phyloP scores from a whole-genome alignment of 2,329 filamentous ascomycete genomes.

The Epichloe scottii region DNA sequence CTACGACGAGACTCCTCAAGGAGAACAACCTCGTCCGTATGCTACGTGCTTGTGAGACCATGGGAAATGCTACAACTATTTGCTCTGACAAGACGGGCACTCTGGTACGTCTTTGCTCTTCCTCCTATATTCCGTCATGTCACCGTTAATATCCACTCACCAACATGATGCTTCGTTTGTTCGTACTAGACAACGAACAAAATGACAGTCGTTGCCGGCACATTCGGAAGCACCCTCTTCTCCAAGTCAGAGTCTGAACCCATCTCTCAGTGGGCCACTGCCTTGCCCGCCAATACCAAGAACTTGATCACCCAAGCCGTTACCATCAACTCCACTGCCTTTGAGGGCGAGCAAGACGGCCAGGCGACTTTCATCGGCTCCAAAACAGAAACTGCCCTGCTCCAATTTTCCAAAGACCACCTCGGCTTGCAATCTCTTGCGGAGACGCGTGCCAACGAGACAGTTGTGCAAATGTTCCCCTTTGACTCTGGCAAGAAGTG shows the following conservation, averaged over 20 bases:
- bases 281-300: constrained; percentile 24
- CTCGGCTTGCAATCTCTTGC: constrained; percentile 54
- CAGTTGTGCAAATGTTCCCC: constrained; percentile 54
- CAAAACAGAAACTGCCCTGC: constrained; percentile 64
- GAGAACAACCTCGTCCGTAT: constrained; percentile 69
- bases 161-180: constrained; percentile 16
- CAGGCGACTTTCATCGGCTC: constrained; percentile 57
- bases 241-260: constrained; percentile 4
- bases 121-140: background rate
- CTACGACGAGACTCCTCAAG: constrained; percentile 63
- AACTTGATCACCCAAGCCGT: constrained; percentile 47
- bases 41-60: constrained; percentile 66
- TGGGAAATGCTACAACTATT: constrained; percentile 65
- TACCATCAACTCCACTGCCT: constrained; percentile 59
- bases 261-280: constrained; percentile 26
- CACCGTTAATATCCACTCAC: constrained; percentile 5
- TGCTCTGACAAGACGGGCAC: constrained; percentile 59
- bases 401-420: constrained; percentile 55
- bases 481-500: constrained; percentile 69
- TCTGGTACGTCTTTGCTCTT: constrained; percentile 17
- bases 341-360: constrained; percentile 59
- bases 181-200: constrained; percentile 46
- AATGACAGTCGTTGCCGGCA: constrained; percentile 53
- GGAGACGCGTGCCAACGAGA: constrained; percentile 48
- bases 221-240: constrained; percentile 29